Evolutionary conservation across 257 asterid species (phyloP), one percentile per base, ranked within the genome.

Genomic region (Nicotiana tabacum): DNA sequence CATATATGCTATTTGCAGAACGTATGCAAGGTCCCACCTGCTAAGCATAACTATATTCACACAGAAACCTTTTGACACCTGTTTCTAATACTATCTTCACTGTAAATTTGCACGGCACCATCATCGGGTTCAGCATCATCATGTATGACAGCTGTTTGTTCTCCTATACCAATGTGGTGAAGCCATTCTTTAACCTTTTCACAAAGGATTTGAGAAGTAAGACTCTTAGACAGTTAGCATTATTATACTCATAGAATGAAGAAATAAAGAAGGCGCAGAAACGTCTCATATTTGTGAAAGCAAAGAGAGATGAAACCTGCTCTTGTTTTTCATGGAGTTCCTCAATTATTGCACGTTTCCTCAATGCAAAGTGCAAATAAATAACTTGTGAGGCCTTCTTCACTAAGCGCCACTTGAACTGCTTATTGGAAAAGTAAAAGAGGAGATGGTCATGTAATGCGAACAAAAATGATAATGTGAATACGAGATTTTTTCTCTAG

Each of bases 361-460:
- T 94, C 88, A 96, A 89, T 33, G 97, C 90, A 39, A 93, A 84
- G 88, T 96, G 99, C 74, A 96, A 87, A 90, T 94, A 96, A 76
- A 96, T 89, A 69, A 94, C 95, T 89, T 96, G 94, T 56, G 99
- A 94, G 51, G 98, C 99, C 88, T 93, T 96, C 90, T 96, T 96
- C 87, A 87, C 48, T 81, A 96, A 86, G 70, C 66, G 86, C 99
- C 99, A 96, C 87, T 88, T 92, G 90, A 94, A 94, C 99, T 96
- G 91, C 85, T 87, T 77, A 77, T 77, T 65, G 83, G 12, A 64
- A 83, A 84, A 21, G 78, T 72, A 24, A 46, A 78, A 46, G 66
- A 65, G 83, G 83, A 29, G 1, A 27, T 48, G 43, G 65, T 48
- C 66, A 65, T 81, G 74, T n/a, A 39, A 65, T 15, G 35, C 21